Conservation (phyloP, 805 yeast genomes). For the Candida coquimbonensis region DNA sequence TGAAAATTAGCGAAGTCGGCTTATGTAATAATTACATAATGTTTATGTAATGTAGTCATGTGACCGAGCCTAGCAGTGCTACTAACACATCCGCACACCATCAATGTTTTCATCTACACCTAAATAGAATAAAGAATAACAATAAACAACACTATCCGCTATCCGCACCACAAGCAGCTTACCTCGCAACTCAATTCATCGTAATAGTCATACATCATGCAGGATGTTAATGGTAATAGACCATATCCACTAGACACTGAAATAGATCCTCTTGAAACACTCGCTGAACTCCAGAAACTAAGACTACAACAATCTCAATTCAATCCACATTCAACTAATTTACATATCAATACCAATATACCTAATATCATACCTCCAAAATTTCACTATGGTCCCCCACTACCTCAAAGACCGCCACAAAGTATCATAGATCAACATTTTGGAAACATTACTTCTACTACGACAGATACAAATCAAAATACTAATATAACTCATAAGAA, state of each 20-base stretch:
- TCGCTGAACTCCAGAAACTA: background rate
- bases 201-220: background rate
- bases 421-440: slow-evolving; percentile 15
- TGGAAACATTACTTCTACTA: background rate
- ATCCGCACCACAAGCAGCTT: too few relatives aligned
- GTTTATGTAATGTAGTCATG: too few relatives aligned
- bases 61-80: too few relatives aligned
- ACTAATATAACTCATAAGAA: background rate
- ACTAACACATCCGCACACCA: too few relatives aligned
- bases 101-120: too few relatives aligned
- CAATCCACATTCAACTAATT: background rate
- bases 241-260: slow-evolving; percentile 3
- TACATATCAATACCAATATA: slow-evolving; percentile 2
- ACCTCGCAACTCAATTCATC: too few relatives aligned
- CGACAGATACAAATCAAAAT: background rate
- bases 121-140: too few relatives aligned
- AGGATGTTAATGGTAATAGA: background rate
- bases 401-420: slow-evolving; percentile 19
- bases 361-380: background rate
- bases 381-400: slow-evolving; percentile 13
- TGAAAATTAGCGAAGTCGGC: too few relatives aligned
- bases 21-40: too few relatives aligned
- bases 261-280: slow-evolving; percentile 2
- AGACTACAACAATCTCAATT: background rate
- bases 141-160: too few relatives aligned